phyloP scores from a whole-genome alignment of 768 basidiomycete genomes.

The Gymnopilus dilepis region DNA sequence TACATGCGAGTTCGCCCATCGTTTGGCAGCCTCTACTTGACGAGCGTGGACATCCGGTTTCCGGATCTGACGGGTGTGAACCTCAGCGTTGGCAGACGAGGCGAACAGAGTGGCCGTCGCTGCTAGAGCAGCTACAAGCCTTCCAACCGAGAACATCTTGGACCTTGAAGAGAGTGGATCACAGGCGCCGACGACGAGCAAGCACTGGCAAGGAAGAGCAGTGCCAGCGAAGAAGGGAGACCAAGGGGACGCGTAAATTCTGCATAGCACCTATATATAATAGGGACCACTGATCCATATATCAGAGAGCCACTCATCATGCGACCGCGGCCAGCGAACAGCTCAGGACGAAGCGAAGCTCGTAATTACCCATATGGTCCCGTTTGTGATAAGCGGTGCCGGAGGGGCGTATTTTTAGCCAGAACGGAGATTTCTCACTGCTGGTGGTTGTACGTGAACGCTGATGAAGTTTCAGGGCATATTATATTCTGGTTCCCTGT shows the following conservation, averaged over 20 bases:
- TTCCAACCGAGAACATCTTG: constrained; percentile 22
- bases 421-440: constrained; percentile 6
- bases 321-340: constrained; percentile 16
- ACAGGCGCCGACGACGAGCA: not conserved
- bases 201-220: constrained; percentile 7
- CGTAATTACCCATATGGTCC: constrained; percentile 18
- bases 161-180: not conserved
- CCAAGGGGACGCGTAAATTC: constrained; percentile 6
- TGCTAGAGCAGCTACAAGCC: constrained; percentile 22
- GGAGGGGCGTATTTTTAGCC: constrained; percentile 19
- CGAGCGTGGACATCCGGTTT: constrained; percentile 49
- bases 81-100: constrained; percentile 24
- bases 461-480: not conserved
- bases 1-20: constrained; percentile 32
- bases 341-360: not conserved
- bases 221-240: constrained; percentile 12
- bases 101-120: constrained; percentile 22
- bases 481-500: not conserved
- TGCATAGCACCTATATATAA: constrained; percentile 18
- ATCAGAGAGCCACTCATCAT: constrained; percentile 17
- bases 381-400: constrained; percentile 18
- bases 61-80: constrained; percentile 33
- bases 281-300: not conserved
- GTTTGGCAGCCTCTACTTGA: constrained; percentile 54
- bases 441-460: not conserved